phyloP scores from a whole-genome alignment of 345 rosid species.

The Arabidopsis thaliana region TAIR10.1 NC_003071.7:902001-902500 shows the following conservation, averaged over 20 bases:
- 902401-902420: conserved; percentile 26
- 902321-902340: conserved; percentile 68
- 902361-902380: not conserved
- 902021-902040: conserved; percentile 22
- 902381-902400: conserved; percentile 24
- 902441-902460: conserved; percentile 62
- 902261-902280: conserved; percentile 12
- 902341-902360: conserved; percentile 59
- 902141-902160: conserved; percentile 52
- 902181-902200: conserved; percentile 91
- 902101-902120: conserved; percentile 2
- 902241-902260: not conserved
- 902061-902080: conserved; percentile 81
- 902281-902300: conserved; percentile 10
- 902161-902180: conserved; percentile 89
- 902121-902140: conserved; percentile 33
- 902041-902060: conserved; percentile 74
- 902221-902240: conserved; percentile 49
- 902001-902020: conserved; percentile 5
- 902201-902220: conserved; percentile 73
- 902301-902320: conserved; percentile 39
- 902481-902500: conserved; percentile 80
- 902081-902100: conserved; percentile 20
- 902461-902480: conserved; percentile 62
- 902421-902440: conserved; percentile 58